Evolutionary conservation across 2,329 filamentous ascomycete species (phyloP), one percentile per base, ranked within the genome.

Genomic region (Colletotrichum tanaceti): DNA sequence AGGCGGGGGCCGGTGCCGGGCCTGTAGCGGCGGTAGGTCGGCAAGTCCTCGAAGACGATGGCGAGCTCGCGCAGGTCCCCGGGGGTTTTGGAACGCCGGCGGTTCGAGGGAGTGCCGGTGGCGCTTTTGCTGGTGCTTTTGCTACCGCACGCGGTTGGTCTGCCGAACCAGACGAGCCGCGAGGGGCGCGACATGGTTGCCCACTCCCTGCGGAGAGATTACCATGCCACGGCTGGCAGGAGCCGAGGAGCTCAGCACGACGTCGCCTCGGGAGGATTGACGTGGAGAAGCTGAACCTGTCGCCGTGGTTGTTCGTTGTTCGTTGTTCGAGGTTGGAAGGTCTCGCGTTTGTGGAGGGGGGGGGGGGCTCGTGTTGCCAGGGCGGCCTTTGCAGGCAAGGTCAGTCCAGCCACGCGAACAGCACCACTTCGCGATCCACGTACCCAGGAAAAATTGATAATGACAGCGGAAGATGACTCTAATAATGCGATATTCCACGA

Each of bases 1-100:
- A 85, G 75, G 0, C 82, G 78, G 0, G 86, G 86, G 0, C 84
- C 84, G 9, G 81, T 81, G 43, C 83, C 83, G 3, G 81, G 81
- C 1, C 78, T 74, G 72, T 87, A 71, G 24, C 50, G 22, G 47
- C 66, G 59, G 63, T 70, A 70, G 18, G 70, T 61, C 5, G 66
- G 47, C 16, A 69, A 35, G n/a, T 68, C 46, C 4, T 70, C 43
- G 47, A 71, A 58, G 16, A 61, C 69, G 5, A 71, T 66, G 46
- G 69, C 69, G n/a, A 71, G 66, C 14, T 65, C 50, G 35, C 53
- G 49, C 2, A 41, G 18, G 4, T 50, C 52, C 13, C n/a, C n/a
- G n/a, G 9, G 10, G 24, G 11, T 9, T 41, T 39, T 58, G 58
- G n/a, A 3, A 2, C 18, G 58, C 13, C 6, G n/a, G 35, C 16